phyloP scores from a whole-genome alignment of 441 rosid species.

The Mallotus repandus region DNA sequence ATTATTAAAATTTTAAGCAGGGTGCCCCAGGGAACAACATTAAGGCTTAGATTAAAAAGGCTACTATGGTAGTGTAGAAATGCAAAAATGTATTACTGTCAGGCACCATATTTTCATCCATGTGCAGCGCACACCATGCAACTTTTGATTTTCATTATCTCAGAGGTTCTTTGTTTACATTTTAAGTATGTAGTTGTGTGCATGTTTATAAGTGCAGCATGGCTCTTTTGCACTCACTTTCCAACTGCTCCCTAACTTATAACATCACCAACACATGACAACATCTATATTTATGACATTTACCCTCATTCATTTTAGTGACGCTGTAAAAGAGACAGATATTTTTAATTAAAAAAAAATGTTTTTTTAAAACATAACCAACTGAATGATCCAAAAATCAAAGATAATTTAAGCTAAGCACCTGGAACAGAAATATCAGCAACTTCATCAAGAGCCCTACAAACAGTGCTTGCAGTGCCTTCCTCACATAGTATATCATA shows the following conservation, averaged over 20 bases:
- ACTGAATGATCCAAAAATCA: background rate
- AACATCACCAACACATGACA: background rate
- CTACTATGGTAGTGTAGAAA: background rate
- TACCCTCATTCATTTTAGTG: background rate
- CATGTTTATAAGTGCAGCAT: background rate
- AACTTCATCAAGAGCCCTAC: slow-evolving; percentile 85
- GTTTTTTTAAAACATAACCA: background rate
- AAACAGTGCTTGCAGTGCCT: slow-evolving; percentile 88
- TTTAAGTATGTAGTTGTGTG: background rate
- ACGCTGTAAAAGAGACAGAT: background rate
- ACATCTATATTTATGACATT: background rate
- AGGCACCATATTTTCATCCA: background rate
- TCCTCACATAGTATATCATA: slow-evolving; percentile 93
- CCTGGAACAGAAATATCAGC: slow-evolving; percentile 93
- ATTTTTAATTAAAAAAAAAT: background rate
- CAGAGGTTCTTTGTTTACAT: background rate
- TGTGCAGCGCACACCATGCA: background rate
- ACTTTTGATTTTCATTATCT: background rate
- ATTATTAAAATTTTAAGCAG: no score
- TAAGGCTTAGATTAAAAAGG: background rate
- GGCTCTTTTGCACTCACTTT: background rate
- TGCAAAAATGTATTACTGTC: background rate
- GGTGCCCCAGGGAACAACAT: no score
- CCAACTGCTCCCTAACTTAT: background rate
- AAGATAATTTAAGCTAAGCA: slow-evolving; percentile 28